Percentiles rank a stretch among this genome's conserved stretches.
These are phyloP conservation scores for Singerocomus rubriflavus DNA, from an alignment of 1,284 basidiomycete genomes.

Conservation along the genomic window DNA sequence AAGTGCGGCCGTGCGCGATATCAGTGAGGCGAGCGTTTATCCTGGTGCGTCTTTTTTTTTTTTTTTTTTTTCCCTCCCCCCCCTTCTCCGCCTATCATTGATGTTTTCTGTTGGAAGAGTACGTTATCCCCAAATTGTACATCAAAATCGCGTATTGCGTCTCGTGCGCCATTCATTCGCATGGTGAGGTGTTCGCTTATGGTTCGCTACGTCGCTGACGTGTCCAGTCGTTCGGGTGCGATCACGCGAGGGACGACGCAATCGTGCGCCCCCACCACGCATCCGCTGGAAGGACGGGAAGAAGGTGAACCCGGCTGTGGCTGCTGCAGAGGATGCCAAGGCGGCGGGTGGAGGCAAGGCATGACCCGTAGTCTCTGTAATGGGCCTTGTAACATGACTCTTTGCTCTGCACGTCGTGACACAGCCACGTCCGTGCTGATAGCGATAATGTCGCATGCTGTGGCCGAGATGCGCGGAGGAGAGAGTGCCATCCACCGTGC, in stretches of 20 bases:
- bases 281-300: constrained; percentile 98
- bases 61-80: constrained; percentile 13
- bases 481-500: constrained; percentile 8
- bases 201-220: no score
- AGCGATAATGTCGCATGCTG: no score
- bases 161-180: constrained; percentile 99
- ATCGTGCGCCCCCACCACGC: constrained; percentile 94
- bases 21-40: constrained; percentile 96
- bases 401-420: no score
- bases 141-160: constrained; percentile 99
- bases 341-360: constrained; percentile 41
- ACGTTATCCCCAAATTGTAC: constrained; percentile 97
- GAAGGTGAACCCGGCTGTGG: constrained; percentile 86
- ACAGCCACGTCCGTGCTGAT: no score
- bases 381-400: not conserved
- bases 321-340: constrained; percentile 66
- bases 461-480: constrained; percentile 22
- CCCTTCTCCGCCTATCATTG: no score
- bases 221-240: constrained; percentile 87
- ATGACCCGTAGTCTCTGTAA: constrained; percentile 27
- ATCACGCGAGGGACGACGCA: constrained; percentile 89
- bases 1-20: constrained; percentile 96
- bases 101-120: constrained; percentile 55
- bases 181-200: constrained; percentile 55
- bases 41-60: constrained; percentile 55